Base-by-base conservation (phyloP, 139 green algal species). In the Coelastrella sp. region DNA sequence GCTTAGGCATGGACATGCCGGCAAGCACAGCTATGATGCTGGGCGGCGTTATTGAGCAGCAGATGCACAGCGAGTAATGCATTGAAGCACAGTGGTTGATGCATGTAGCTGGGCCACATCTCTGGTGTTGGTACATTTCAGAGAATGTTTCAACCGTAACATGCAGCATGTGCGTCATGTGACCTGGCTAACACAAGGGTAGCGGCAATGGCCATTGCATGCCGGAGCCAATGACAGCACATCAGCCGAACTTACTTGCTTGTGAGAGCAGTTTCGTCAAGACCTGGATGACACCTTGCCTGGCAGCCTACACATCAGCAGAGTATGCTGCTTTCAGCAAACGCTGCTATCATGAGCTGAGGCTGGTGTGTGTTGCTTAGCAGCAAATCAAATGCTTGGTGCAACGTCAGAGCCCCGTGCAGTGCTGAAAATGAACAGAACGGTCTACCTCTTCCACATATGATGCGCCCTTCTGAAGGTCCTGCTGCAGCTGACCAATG, bases 381-480 rank as follows among this genome's bases (percentile, higher is more conserved):
- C 61, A 19, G 61, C 61, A 71, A 2, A 71, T 13, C 61, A 13
- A 3, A 71, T 10, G 61, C 61, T 19, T 19, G 61, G 11, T 71
- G 10, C 8, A 13, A 13, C 0, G 1, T 71, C 8, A 13, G 61
- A 71, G 10, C 61, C 8, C 32, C 32, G 0, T 47, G 32, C 32
- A 47, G 0, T 47, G 32, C 32, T 47, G 32, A 1, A 0, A 47
- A 47, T 47, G 32, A 47, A 47, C 32, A 47, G 32, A 47, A 47
- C 0, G 32, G 32, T 47, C 32, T 76, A 93, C 90, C 86, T 93
- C 92, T 16, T 94, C 92, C 4, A 91, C 88, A 57, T 93, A 92
- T 1, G 85, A 22, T 5, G 20, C n/a, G 7, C 88, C 88, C 20
- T 71, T 77, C 23, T 93, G 86, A 32, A 94, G 73, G 5, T 80